A percentile compares a stretch with the other conserved stretches of the same genome.
phyloP scores from a whole-genome alignment of 75 land plant genomes.

The Picea glauca region DNA sequence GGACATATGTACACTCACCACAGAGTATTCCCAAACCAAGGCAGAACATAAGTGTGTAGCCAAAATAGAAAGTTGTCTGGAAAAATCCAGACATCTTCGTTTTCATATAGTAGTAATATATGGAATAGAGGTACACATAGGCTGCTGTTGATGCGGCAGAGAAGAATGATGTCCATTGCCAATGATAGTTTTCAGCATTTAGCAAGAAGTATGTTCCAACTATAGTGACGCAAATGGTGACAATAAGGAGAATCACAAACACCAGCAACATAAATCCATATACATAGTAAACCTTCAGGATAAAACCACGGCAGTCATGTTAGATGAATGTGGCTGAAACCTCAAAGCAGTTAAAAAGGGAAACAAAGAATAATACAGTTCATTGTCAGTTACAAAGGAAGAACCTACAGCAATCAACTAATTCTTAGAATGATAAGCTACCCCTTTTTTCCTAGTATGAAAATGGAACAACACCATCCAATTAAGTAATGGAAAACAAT shows the following conservation, averaged over 20 bases:
- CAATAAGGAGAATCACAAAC: conserved; percentile 29
- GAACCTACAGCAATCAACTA: not conserved
- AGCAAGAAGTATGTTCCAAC: conserved; percentile 35
- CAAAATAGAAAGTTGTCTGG: conserved; percentile 34
- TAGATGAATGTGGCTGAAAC: not conserved
- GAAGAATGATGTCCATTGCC: conserved; percentile 45
- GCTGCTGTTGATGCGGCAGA: conserved; percentile 36
- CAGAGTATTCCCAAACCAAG: conserved; percentile 35
- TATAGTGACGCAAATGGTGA: conserved; percentile 33
- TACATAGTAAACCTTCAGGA: conserved; percentile 32
- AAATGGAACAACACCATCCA: not conserved
- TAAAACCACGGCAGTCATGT: not conserved
- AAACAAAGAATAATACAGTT: not conserved
- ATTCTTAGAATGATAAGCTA: not conserved
- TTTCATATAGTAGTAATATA: conserved; percentile 37
- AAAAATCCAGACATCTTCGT: conserved; percentile 39
- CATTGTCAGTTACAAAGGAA: not conserved
- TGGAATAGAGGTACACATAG: conserved; percentile 31
- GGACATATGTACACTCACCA: conserved; percentile 16
- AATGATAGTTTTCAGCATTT: conserved; percentile 37
- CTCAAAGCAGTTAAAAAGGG: not conserved
- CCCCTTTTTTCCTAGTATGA: not conserved
- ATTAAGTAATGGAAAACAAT: not conserved
- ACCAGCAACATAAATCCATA: conserved; percentile 38
- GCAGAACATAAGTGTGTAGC: conserved; percentile 38